Evolutionary conservation across 2,329 filamentous ascomycete genomes (phyloP).

Genomic region (Didymellaceae sp.): DNA sequence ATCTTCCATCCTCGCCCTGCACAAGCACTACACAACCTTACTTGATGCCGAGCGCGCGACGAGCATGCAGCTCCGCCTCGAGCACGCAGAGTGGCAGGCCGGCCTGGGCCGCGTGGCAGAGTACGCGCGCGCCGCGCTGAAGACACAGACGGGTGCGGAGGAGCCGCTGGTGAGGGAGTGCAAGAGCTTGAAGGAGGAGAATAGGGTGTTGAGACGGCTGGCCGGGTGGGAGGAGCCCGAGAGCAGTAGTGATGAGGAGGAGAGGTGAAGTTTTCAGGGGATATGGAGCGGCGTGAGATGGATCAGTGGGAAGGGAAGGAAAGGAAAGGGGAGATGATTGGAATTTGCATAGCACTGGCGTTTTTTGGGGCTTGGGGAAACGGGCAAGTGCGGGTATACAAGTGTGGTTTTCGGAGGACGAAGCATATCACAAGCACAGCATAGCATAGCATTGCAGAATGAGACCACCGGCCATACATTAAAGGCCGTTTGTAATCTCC

Average conservation of each 20-base stretch:
- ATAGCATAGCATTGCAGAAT: neutral
- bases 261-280: constrained; percentile 7
- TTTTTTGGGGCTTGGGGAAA: constrained; percentile 3
- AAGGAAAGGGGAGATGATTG: neutral
- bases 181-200: constrained; percentile 56
- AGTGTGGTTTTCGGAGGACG: too few relatives aligned
- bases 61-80: constrained; percentile 54
- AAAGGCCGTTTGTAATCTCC: too few relatives aligned
- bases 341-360: constrained; percentile 33
- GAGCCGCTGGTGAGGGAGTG: constrained; percentile 48
- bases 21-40: constrained; percentile 56
- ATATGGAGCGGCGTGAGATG: neutral
- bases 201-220: constrained; percentile 53
- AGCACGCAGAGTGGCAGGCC: constrained; percentile 58
- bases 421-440: too few relatives aligned
- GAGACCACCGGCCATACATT: too few relatives aligned
- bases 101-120: constrained; percentile 53
- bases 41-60: constrained; percentile 53
- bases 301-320: neutral
- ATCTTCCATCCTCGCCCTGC: constrained; percentile 50
- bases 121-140: constrained; percentile 50
- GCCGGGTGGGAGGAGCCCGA: constrained; percentile 54
- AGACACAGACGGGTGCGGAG: constrained; percentile 47
- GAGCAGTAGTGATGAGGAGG: constrained; percentile 51
- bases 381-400: too few relatives aligned